phyloP scores from a whole-genome alignment of 768 basidiomycete species.

The Leccinum disarticulatum region DNA sequence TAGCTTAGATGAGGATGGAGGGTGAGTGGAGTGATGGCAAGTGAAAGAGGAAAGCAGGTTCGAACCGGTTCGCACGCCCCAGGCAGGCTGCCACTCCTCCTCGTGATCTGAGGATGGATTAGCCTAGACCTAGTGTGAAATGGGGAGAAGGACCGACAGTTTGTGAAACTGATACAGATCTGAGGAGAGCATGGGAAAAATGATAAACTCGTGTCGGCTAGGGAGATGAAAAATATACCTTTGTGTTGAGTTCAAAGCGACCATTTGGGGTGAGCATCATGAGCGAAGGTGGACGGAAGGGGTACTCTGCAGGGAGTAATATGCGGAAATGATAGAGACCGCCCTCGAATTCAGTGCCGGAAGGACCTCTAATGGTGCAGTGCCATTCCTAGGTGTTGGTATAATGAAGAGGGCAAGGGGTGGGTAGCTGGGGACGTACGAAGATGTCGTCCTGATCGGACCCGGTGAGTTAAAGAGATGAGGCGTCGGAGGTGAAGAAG shows the following conservation, averaged over 20 bases:
- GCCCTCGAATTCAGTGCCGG: conserved; percentile 88
- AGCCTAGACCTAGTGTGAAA: conserved; percentile 31
- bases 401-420: conserved; percentile 22
- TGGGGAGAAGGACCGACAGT: conserved; percentile 53
- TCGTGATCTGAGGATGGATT: conserved; percentile 68
- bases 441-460: conserved; percentile 78
- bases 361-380: conserved; percentile 89
- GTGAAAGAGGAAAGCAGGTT: conserved; percentile 14
- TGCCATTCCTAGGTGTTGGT: conserved; percentile 75
- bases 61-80: conserved; percentile 93
- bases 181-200: conserved; percentile 30
- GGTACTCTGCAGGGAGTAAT: conserved; percentile 89
- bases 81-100: conserved; percentile 97
- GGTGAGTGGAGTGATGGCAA: conserved; percentile 10
- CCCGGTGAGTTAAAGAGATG: conserved; percentile 9
- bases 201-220: conserved; percentile 14
- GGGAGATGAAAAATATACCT: conserved; percentile 50
- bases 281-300: conserved; percentile 93
- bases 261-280: conserved; percentile 97
- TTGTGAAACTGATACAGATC: conserved; percentile 95
- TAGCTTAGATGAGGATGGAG: conserved; percentile 48
- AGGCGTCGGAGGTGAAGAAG: conserved; percentile 2
- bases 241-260: conserved; percentile 94
- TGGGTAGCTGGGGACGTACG: conserved; percentile 43
- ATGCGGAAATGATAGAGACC: conserved; percentile 97